These are phyloP conservation scores for Leccinum variicolor DNA, from an alignment of 768 basidiomycete species.

Conservation along the genomic window DNA sequence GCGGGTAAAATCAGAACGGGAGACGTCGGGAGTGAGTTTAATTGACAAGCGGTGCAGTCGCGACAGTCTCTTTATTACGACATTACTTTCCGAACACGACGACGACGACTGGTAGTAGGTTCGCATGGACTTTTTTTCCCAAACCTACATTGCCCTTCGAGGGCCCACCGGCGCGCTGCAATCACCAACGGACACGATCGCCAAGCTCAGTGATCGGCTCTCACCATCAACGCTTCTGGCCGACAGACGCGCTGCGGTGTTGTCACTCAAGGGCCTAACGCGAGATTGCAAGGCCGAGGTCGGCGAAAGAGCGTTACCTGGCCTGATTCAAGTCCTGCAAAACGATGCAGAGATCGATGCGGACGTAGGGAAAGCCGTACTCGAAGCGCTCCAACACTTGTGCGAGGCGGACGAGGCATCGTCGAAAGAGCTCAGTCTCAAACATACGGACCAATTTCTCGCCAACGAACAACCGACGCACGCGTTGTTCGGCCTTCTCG, in stretches of 20 bases:
- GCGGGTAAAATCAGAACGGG: not conserved
- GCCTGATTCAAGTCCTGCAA: slow-evolving; percentile 76
- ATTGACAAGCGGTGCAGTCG: not conserved
- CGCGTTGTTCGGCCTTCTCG: slow-evolving; percentile 72
- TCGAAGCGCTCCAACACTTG: slow-evolving; percentile 84
- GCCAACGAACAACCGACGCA: slow-evolving; percentile 68
- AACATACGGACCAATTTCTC: slow-evolving; percentile 80
- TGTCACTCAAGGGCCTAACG: slow-evolving; percentile 88
- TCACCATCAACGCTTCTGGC: slow-evolving; percentile 87
- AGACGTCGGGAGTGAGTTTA: no score
- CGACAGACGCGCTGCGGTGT: slow-evolving; percentile 90
- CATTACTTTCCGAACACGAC: not conserved
- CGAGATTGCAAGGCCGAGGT: slow-evolving; percentile 92
- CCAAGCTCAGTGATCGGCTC: slow-evolving; percentile 82
- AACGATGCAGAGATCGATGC: slow-evolving; percentile 89
- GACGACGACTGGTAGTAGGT: not conserved
- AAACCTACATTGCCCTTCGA: slow-evolving; percentile 82
- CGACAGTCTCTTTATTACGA: not conserved
- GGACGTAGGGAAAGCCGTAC: slow-evolving; percentile 87
- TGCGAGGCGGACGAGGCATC: slow-evolving; percentile 72
- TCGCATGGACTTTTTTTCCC: slow-evolving; percentile 78
- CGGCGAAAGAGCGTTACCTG: slow-evolving; percentile 70
- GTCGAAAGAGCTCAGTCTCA: slow-evolving; percentile 65
- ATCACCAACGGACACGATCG: slow-evolving; percentile 81
- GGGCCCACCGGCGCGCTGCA: slow-evolving; percentile 83